phyloP scores from a whole-genome alignment of 768 basidiomycete genomes.

The Filobasidium wieringae region DNA sequence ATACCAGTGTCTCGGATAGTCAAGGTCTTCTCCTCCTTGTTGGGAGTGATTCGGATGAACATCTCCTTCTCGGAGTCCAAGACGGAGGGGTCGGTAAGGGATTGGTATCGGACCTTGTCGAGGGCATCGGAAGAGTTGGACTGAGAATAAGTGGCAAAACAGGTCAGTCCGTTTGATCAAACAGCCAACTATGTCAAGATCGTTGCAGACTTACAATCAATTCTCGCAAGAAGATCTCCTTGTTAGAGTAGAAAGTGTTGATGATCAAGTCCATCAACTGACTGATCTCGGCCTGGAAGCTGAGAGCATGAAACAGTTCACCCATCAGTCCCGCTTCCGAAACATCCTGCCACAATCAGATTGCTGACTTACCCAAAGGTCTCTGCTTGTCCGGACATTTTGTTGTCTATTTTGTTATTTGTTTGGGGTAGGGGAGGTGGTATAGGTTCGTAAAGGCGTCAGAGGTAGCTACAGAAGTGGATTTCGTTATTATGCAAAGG shows the following conservation, averaged over 20 bases:
- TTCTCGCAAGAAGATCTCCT: constrained; percentile 99
- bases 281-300: constrained; percentile 84
- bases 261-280: constrained; percentile 98
- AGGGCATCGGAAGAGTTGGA: constrained; percentile 96
- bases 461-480: neutral
- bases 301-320: neutral
- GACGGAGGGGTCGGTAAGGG: constrained; percentile 78
- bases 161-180: neutral
- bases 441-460: neutral
- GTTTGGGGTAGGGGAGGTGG: no score
- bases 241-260: constrained; percentile 99
- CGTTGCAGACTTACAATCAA: constrained; percentile 43
- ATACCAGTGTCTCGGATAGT: constrained; percentile 89
- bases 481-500: neutral
- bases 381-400: constrained; percentile 29
- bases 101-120: constrained; percentile 96
- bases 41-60: constrained; percentile 82
- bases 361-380: constrained; percentile 32
- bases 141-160: constrained; percentile 34
- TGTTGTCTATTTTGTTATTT: neutral
- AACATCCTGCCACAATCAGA: neutral
- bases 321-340: neutral
- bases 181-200: neutral
- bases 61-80: constrained; percentile 89
- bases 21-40: constrained; percentile 90